Base-by-base conservation (phyloP, 345 rosid genomes). In the Populus tremula region DNA sequence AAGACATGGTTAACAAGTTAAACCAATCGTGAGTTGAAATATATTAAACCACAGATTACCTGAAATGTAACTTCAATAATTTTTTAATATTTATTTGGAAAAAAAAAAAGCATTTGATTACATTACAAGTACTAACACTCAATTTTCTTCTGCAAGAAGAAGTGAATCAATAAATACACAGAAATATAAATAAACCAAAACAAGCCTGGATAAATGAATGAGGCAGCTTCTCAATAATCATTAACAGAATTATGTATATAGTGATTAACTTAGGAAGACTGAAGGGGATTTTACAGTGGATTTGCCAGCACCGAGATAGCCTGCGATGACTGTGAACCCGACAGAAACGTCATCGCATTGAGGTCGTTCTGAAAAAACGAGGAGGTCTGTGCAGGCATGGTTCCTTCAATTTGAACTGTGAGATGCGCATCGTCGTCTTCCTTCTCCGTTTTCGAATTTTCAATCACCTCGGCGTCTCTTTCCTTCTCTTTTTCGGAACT, bases 271-370 rank as follows among this genome's bases (percentile, higher is more conserved):
- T 39, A 17, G 23, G 4, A 16, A 76, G 53, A 71, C 6, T 20
- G 5, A 5, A 20, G 73, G 25, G 77, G 70, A 36, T 72, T 77
- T 87, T 87, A 94, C 97, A 8, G 97, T 95, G 87, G 99, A 95
- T 79, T 92, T 92, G 35, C 99, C 99, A 71, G 98, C 91, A 65
- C 99, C 99, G 75, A 95, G 94, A 82, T 93, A 95, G 75, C 99
- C 99, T 0, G 99, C 91, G 88, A 95, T 86, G 75, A 95, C 89
- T 54, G 94, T 91, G 39, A 95, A 92, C 20, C 98, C 93, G 23
- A 95, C 97, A 0, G 94, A 69, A 70, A 77, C 78, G 53, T 71
- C 81, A 6, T 76, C 89, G 45, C 56, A 67, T 66, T 75, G 66
- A 25, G 66, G 70, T 17, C 38, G 49, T 9, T 35, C 72, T 7